phyloP scores from a whole-genome alignment of 257 asterid genomes.

The Penstemon eatonii region DNA sequence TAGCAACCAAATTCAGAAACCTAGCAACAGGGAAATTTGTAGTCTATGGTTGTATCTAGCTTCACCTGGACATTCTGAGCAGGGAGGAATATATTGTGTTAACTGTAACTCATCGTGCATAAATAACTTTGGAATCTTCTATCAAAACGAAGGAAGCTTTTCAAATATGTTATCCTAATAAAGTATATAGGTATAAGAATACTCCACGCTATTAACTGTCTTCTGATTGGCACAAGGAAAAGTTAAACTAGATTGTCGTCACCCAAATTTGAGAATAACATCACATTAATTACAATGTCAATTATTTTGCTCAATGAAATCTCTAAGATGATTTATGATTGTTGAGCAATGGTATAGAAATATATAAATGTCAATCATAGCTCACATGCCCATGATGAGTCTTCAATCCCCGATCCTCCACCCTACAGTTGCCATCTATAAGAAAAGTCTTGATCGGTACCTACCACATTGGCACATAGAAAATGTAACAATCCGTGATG shows the following conservation, averaged over 20 bases:
- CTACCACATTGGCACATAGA: constrained; percentile 27
- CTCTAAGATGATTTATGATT: background rate
- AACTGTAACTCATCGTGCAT: background rate
- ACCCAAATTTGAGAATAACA: constrained; percentile 6
- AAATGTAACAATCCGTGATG: constrained; percentile 7
- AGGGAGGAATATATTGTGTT: background rate
- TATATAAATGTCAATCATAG: constrained; percentile 11
- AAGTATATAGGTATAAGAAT: constrained; percentile 3
- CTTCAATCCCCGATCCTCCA: constrained; percentile 94
- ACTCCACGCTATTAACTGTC: constrained; percentile 7
- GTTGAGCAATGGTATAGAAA: constrained; percentile 2
- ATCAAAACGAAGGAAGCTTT: background rate
- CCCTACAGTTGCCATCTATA: constrained; percentile 89
- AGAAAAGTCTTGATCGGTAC: constrained; percentile 80
- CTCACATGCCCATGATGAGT: constrained; percentile 96
- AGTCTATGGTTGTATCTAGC: constrained; percentile 10
- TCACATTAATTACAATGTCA: background rate
- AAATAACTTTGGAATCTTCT: background rate
- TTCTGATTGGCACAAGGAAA: constrained; percentile 12
- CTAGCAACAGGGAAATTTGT: constrained; percentile 5
- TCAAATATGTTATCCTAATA: background rate
- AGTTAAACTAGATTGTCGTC: background rate
- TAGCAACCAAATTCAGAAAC: constrained; percentile 4
- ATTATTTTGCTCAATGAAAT: constrained; percentile 16
- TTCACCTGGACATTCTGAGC: constrained; percentile 1